phyloP scores from a whole-genome alignment of 495 filamentous ascomycete species.

The Neurospora cerealis region DNA sequence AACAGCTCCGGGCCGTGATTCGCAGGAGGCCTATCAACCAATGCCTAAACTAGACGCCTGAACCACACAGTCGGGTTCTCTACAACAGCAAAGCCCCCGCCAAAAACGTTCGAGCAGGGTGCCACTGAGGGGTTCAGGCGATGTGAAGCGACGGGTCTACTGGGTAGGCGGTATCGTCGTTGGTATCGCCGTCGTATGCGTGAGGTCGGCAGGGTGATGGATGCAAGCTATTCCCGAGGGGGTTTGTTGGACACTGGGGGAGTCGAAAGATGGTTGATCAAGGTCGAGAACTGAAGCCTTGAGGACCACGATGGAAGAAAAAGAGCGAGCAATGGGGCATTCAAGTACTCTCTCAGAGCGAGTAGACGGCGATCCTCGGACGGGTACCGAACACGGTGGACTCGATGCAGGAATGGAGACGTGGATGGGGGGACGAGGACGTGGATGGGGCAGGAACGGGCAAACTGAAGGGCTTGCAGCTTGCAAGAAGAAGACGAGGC shows the following conservation, averaged over 20 bases:
- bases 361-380: not conserved
- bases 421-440: not conserved
- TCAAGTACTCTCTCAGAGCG: not conserved
- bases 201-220: not conserved
- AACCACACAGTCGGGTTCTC: not conserved
- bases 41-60: not conserved
- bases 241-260: not conserved
- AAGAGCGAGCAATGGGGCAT: not conserved
- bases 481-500: not conserved
- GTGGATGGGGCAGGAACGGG: not conserved
- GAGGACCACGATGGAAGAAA: not conserved
- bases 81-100: not conserved
- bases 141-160: not conserved
- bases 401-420: not conserved
- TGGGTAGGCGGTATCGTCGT: not conserved
- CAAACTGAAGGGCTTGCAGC: not conserved
- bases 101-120: not conserved
- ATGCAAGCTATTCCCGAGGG: not conserved
- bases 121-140: not conserved
- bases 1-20: not conserved
- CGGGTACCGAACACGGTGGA: not conserved
- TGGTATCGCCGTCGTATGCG: not conserved
- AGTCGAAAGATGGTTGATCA: not conserved
- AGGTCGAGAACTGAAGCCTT: not conserved
- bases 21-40: not conserved